These are phyloP conservation scores for Tanozyma kutaoensis DNA, from an alignment of 805 yeast species.

Conservation along the genomic window DNA sequence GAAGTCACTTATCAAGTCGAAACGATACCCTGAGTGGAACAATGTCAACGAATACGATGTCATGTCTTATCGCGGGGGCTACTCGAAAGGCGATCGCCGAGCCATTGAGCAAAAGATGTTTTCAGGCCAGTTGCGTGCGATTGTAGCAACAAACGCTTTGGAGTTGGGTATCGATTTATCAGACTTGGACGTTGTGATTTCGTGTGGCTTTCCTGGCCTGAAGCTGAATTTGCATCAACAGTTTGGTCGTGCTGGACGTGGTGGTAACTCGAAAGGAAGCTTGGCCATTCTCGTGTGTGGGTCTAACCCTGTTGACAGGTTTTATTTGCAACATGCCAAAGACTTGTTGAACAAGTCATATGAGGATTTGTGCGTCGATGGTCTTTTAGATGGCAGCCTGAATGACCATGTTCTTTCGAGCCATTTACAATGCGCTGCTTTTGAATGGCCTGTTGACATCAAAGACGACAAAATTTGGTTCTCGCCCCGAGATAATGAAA, in stretches of 20 bases:
- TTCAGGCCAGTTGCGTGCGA: constrained; percentile 69
- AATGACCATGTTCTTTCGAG: too few relatives aligned
- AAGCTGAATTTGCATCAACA: constrained; percentile 87
- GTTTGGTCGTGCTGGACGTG: constrained; percentile 93
- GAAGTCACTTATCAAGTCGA: constrained; percentile 32
- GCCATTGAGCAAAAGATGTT: constrained; percentile 86
- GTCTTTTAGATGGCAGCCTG: constrained; percentile 18
- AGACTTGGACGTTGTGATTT: constrained; percentile 77
- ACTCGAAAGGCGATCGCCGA: constrained; percentile 75
- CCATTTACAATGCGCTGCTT: constrained; percentile 92
- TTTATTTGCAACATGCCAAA: constrained; percentile 60
- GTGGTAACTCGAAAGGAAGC: constrained; percentile 56
- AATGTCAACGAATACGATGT: constrained; percentile 41
- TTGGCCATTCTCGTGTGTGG: constrained; percentile 77
- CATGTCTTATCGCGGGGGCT: constrained; percentile 94
- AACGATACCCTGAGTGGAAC: constrained; percentile 20
- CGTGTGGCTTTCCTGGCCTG: constrained; percentile 88
- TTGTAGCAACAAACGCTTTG: constrained; percentile 88
- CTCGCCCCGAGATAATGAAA: constrained; percentile 15
- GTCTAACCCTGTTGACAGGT: constrained; percentile 74
- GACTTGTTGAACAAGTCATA: constrained; percentile 29
- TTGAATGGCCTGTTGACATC: constrained; percentile 55
- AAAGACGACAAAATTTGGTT: constrained; percentile 47
- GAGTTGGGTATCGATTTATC: constrained; percentile 96
- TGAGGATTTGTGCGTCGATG: constrained; percentile 28